These are phyloP conservation scores for Aspergillus novoparasiticus DNA, from an alignment of 2,329 filamentous ascomycete species.

Conservation along the genomic window DNA sequence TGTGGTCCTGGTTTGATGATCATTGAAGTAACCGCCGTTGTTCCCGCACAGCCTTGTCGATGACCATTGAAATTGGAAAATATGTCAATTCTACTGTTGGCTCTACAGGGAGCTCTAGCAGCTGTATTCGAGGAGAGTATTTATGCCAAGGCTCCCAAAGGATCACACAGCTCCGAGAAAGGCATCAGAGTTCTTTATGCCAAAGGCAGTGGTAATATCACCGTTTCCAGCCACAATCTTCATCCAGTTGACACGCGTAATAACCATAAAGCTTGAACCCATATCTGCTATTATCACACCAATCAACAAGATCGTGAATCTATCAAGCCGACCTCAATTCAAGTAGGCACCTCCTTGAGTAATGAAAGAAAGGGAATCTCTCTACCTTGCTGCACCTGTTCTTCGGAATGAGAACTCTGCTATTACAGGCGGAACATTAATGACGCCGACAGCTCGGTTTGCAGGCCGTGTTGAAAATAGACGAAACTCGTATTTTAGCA, in stretches of 20 bases:
- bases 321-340: too few relatives aligned
- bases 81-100: not conserved
- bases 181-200: conserved; percentile 52
- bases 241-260: conserved; percentile 51
- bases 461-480: not conserved
- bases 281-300: too few relatives aligned
- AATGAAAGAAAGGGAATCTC: too few relatives aligned
- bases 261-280: too few relatives aligned
- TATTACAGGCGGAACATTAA: not conserved
- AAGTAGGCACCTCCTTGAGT: too few relatives aligned
- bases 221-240: conserved; percentile 65
- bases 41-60: conserved; percentile 42
- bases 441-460: not conserved
- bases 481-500: not conserved
- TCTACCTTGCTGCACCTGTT: not conserved
- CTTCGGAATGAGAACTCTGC: not conserved
- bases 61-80: not conserved
- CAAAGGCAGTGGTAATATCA: conserved; percentile 51
- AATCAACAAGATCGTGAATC: too few relatives aligned
- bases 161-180: conserved; percentile 61
- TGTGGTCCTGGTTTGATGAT: conserved; percentile 74
- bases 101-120: conserved; percentile 38
- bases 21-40: conserved; percentile 77
- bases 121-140: conserved; percentile 61
- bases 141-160: conserved; percentile 61